Evolutionary conservation across 208 protist genomes (phyloP), one percentile per base, ranked within the genome.

Genomic region (Vickermania spadyakhi): DNA sequence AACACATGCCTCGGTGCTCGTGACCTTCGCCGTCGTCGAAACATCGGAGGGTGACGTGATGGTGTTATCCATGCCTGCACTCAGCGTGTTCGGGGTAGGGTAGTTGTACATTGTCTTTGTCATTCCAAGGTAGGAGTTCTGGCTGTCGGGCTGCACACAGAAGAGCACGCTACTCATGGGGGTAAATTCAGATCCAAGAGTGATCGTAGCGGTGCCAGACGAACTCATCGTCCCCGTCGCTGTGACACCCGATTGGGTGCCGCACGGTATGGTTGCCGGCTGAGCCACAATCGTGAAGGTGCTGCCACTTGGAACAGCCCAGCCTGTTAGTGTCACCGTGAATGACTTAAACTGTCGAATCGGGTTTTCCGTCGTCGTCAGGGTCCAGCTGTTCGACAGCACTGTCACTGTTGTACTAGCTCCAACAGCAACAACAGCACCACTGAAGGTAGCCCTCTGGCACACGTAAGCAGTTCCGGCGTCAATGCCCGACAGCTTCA

Each of bases 301-400:
- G 51, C 25, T 7, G 5, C 51, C 51, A 27, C 25, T 55, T 18
- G 51, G 51, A 55, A 67, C 13, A 28, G 65, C 52, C 26, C 75
- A 72, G 14, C 75, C 81, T 29, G 53, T 62, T 18, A 89, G 13
- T 1, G 54, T 60, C 11, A 81, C 62, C 0, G 2, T 49, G 36
- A 79, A 68, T 14, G 72, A 55, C 51, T 70, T 68, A 63, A 75
- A 77, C 49, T 73, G 58, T 13, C 75, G 71, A 3, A 89, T 30
- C 1, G 30, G 53, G 0, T 56, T 60, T 1, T 60, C 68, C 11
- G 56, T 31, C 7, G 69, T 62, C 1, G 68, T 76, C 56, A 77
- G 59, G 7, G 49, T 25, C 57, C 77, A 81, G 3, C 69, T n/a
- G n/a, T n/a, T n/a, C n/a, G n/a, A n/a, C n/a, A n/a, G n/a, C n/a